These are phyloP conservation scores for Fraxinus platypoda DNA, from an alignment of 305 asterid genomes.

Conservation along the genomic window DNA sequence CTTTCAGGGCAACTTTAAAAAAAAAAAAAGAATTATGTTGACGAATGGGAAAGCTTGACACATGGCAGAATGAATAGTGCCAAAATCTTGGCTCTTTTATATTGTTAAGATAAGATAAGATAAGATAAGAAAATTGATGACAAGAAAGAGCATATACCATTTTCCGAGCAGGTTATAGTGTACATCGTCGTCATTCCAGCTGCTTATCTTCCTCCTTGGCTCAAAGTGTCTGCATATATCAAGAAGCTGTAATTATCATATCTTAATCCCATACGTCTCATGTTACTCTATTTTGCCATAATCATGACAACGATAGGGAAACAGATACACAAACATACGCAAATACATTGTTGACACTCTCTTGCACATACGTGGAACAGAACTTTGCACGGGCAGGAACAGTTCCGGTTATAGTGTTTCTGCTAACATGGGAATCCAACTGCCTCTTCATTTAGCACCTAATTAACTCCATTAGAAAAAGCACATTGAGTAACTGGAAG, in stretches of 20 bases:
- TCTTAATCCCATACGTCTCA: background rate
- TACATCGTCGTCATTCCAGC: background rate
- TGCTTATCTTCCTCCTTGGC: background rate
- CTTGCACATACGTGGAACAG: background rate
- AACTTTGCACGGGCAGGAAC: background rate
- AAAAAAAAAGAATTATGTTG: too few relatives aligned
- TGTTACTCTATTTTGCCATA: background rate
- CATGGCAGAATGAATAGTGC: too few relatives aligned
- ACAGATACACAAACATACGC: background rate
- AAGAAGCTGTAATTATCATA: background rate
- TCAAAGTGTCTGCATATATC: background rate
- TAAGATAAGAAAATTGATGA: too few relatives aligned
- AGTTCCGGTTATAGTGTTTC: background rate
- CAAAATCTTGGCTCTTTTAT: too few relatives aligned
- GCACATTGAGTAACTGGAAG: background rate
- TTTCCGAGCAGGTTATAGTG: background rate
- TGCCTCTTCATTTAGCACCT: background rate
- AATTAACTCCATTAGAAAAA: background rate
- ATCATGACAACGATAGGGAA: background rate
- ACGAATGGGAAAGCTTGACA: too few relatives aligned
- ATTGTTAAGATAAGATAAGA: too few relatives aligned
- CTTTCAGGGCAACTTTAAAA: too few relatives aligned
- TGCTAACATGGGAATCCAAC: background rate
- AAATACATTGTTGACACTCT: background rate
- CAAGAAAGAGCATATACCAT: background rate